These are phyloP conservation scores for Rhynchosporium secalis DNA, from an alignment of 2,329 filamentous ascomycete species.

Conservation along the genomic window DNA sequence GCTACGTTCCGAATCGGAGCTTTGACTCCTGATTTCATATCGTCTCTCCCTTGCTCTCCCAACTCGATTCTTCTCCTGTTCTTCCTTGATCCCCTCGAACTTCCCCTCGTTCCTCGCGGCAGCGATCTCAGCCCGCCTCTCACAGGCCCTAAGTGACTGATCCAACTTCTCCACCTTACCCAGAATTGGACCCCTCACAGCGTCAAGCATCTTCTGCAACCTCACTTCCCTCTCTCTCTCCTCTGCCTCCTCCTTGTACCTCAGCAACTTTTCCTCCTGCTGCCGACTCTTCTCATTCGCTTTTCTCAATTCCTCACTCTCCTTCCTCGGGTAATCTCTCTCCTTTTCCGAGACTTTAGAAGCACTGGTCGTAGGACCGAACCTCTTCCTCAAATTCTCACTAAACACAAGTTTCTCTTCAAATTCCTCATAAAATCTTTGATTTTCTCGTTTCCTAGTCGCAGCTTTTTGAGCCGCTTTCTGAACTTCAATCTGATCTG, in stretches of 20 bases:
- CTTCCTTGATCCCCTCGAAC: not conserved
- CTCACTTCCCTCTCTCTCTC: not conserved
- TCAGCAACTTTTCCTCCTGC: conserved; percentile 7
- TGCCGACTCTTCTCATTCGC: conserved; percentile 4
- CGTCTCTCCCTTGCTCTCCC: not conserved
- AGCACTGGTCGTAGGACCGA: not conserved
- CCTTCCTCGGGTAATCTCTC: not conserved
- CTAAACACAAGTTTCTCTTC: not conserved
- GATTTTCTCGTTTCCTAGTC: not conserved
- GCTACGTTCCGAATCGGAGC: not conserved
- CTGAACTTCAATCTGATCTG: not conserved
- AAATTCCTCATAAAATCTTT: not conserved
- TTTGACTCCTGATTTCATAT: not conserved
- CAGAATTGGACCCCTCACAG: not conserved
- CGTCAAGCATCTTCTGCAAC: not conserved
- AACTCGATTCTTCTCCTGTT: not conserved
- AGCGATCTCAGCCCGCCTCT: not conserved
- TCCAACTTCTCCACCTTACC: not conserved
- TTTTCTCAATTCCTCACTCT: not conserved
- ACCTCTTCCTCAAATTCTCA: not conserved
- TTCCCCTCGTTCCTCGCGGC: not conserved
- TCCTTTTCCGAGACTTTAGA: not conserved
- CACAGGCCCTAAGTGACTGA: not conserved
- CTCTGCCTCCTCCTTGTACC: conserved; percentile 2
- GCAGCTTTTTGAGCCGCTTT: not conserved